Conservation (phyloP, 352 stramenopile genomes). For the Phytophthora hibernalis region DNA sequence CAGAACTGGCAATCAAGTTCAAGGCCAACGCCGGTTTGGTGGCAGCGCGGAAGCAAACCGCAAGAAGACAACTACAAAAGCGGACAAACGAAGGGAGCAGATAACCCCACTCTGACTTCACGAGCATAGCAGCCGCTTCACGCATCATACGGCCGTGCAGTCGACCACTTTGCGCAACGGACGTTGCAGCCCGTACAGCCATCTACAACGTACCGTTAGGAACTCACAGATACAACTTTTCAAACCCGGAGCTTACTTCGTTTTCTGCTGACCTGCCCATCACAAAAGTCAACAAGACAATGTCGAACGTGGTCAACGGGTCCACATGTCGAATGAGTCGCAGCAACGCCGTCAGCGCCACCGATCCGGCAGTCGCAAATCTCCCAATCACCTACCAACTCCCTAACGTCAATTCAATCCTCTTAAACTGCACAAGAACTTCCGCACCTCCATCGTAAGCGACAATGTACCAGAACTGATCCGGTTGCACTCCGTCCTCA, state of each 20-base stretch:
- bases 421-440: conserved; percentile 4
- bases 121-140: conserved; percentile 38
- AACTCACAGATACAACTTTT: not conserved
- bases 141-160: conserved; percentile 44
- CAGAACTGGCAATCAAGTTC: conserved; percentile 48
- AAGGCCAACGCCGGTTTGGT: conserved; percentile 42
- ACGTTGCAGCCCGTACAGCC: conserved; percentile 51
- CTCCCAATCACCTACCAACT: conserved; percentile 59
- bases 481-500: conserved; percentile 70
- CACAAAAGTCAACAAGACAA: conserved; percentile 66
- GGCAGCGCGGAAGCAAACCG: conserved; percentile 48
- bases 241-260: conserved; percentile 38
- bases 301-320: conserved; percentile 59
- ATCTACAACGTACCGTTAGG: conserved; percentile 28
- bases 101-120: conserved; percentile 51
- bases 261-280: conserved; percentile 74
- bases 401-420: not conserved
- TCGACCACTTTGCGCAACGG: conserved; percentile 45
- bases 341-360: conserved; percentile 55
- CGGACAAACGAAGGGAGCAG: conserved; percentile 56
- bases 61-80: conserved; percentile 65
- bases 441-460: conserved; percentile 58
- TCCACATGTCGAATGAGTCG: conserved; percentile 55
- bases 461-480: conserved; percentile 56
- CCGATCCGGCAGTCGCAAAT: conserved; percentile 59